Conservation (phyloP, 176 grass and related monocot species). For the Oryza punctata region DNA sequence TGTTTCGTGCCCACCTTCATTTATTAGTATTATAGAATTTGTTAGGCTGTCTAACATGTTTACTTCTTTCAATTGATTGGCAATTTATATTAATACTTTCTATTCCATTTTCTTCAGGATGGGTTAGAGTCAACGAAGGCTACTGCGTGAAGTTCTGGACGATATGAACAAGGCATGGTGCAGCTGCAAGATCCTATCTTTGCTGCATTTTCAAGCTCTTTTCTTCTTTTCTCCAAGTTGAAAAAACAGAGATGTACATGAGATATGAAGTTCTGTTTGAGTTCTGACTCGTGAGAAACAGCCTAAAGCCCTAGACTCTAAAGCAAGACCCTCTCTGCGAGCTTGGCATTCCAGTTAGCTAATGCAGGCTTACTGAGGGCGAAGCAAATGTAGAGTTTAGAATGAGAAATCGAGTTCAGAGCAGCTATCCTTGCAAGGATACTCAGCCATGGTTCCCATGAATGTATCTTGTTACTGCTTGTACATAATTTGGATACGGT, state of each 20-base stretch:
- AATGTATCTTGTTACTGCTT: slow-evolving; percentile 40
- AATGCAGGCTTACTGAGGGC: slow-evolving; percentile 17
- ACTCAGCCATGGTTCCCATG: slow-evolving; percentile 1
- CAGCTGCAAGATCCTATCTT: not conserved
- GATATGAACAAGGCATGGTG: not conserved
- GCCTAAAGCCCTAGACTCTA: slow-evolving; percentile 24
- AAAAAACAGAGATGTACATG: slow-evolving; percentile 37
- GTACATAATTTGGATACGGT: slow-evolving; percentile 50
- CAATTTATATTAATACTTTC: slow-evolving; percentile 3
- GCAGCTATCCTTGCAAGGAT: slow-evolving; percentile 9
- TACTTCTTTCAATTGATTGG: not conserved
- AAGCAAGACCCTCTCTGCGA: slow-evolving; percentile 6
- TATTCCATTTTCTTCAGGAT: slow-evolving; percentile 39
- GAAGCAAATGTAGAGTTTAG: slow-evolving; percentile 38
- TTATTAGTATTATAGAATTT: slow-evolving; percentile 11
- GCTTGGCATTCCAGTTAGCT: not conserved
- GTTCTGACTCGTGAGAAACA: slow-evolving; percentile 28
- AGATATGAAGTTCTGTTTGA: slow-evolving; percentile 37
- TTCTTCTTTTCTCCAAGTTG: slow-evolving; percentile 36
- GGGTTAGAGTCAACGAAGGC: not conserved
- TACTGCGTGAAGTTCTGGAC: slow-evolving; percentile 1
- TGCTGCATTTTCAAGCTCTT: slow-evolving; percentile 5
- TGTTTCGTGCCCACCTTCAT: not conserved
- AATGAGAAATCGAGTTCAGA: not conserved
- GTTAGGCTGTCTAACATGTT: not conserved